Base-by-base conservation (phyloP, 768 basidiomycete genomes). In the Mycena galericulata region DNA sequence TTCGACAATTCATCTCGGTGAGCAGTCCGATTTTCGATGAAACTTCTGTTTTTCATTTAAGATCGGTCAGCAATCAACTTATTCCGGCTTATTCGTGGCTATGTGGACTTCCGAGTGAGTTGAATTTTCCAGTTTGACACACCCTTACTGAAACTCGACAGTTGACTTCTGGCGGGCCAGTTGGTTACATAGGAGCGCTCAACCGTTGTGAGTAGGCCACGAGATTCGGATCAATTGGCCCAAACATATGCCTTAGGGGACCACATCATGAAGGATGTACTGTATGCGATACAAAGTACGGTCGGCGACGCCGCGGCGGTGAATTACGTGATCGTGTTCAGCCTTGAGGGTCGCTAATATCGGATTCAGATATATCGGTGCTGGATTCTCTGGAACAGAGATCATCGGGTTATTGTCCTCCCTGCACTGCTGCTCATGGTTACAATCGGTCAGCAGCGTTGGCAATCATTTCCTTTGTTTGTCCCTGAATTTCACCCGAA, bases 331-430 rank as follows among this genome's bases (percentile, higher is more conserved):
- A n/a, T n/a, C n/a, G n/a, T n/a, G n/a, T n/a, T n/a, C n/a, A n/a
- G n/a, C n/a, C n/a, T n/a, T n/a, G n/a, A n/a, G 24, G 20, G 1
- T 22, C 38, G 73, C 66, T 74, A 4, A 73, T 73, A 26, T 58
- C 72, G 12, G 71, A 70, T n/a, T n/a, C n/a, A n/a, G n/a, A n/a
- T n/a, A n/a, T n/a, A n/a, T n/a, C n/a, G n/a, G n/a, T n/a, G n/a
- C 46, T 74, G 69, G 67, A 64, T 74, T 24, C 34, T 74, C 12
- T 74, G 73, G 73, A 61, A 60, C 17, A 10, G 55, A 18, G 24
- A 71, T 27, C 69, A 56, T 58, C 20, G 43, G 29, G 20, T 73
- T 3, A 58, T 71, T 24, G 22, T 63, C 30, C 45, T 71, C n/a
- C 72, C 73, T 1, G 22, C 57, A 18, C 11, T 62, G 17, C 36